These are phyloP conservation scores for Magnolia kwangsiensis DNA, from an alignment of 164 flowering plant genomes.

Conservation along the genomic window DNA sequence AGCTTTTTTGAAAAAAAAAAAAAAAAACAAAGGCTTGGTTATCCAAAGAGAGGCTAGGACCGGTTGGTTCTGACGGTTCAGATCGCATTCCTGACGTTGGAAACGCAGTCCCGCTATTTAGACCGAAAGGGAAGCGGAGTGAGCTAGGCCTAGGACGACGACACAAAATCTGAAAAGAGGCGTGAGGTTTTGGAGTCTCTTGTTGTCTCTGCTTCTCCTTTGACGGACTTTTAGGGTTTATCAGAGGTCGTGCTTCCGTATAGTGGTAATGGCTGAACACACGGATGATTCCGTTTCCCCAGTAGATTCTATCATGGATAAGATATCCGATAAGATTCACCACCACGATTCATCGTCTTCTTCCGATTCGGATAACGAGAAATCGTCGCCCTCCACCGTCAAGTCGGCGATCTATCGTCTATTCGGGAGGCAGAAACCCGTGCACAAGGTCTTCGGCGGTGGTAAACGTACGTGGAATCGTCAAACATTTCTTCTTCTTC, in stretches of 20 bases:
- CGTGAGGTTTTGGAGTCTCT: neutral
- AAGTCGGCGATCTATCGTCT: constrained; percentile 44
- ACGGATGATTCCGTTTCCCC: constrained; percentile 18
- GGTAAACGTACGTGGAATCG: constrained; percentile 57
- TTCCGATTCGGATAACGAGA: constrained; percentile 28
- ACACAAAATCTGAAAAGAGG: neutral
- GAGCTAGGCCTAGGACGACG: neutral
- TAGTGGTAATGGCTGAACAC: constrained; percentile 21
- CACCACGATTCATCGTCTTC: constrained; percentile 33
- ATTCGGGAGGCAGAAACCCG: constrained; percentile 73
- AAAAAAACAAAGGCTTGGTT: neutral
- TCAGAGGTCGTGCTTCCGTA: too few relatives aligned
- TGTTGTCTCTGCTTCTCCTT: neutral
- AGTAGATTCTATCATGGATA: constrained; percentile 45
- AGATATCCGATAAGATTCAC: constrained; percentile 52
- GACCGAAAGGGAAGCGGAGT: neutral
- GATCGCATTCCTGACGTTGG: constrained; percentile 3
- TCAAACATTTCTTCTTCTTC: neutral
- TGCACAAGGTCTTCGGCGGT: constrained; percentile 73
- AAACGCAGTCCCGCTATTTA: neutral
- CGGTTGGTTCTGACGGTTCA: constrained; percentile 4
- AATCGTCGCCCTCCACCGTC: constrained; percentile 32
- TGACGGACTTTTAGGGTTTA: constrained; percentile 3
- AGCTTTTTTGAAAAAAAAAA: too few relatives aligned
- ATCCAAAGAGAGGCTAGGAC: neutral